Evolutionary conservation across 192 early-diverging fungal species (phyloP).

Genomic region (Dispira parvispora): DNA sequence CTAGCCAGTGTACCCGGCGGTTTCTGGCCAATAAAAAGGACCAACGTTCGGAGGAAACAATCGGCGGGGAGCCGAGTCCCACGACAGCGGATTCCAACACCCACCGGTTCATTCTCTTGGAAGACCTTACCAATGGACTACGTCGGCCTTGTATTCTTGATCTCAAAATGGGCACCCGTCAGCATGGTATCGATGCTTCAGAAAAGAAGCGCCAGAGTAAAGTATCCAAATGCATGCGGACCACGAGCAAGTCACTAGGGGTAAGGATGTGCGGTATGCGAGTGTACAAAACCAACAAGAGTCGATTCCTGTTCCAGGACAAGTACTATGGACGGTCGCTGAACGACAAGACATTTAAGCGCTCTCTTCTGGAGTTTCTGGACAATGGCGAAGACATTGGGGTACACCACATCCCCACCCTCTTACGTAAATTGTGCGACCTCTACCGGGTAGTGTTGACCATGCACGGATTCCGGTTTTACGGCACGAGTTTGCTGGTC

Average conservation of each 20-base stretch:
- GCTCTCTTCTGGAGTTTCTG: conserved; percentile 62
- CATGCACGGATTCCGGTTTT: conserved; percentile 77
- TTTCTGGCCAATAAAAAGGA: conserved; percentile 13
- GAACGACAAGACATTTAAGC: conserved; percentile 56
- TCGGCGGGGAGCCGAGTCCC: conserved; percentile 13
- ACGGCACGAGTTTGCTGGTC: conserved; percentile 72
- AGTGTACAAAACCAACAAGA: conserved; percentile 63
- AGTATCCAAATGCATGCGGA: conserved; percentile 78
- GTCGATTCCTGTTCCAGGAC: conserved; percentile 71
- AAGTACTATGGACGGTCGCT: conserved; percentile 92
- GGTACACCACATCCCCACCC: conserved; percentile 59
- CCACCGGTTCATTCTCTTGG: conserved; percentile 80
- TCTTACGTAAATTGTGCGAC: conserved; percentile 54
- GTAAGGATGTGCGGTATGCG: conserved; percentile 98
- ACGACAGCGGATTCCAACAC: conserved; percentile 15
- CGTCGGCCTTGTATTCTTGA: conserved; percentile 88
- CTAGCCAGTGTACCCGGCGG: conserved; percentile 4
- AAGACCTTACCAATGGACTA: conserved; percentile 83
- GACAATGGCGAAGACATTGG: conserved; percentile 67
- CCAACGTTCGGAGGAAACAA: too few relatives aligned
- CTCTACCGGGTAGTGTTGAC: conserved; percentile 59
- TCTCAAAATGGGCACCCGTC: conserved; percentile 97
- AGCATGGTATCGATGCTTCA: conserved; percentile 80
- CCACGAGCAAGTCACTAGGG: conserved; percentile 82
- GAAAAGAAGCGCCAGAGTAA: conserved; percentile 72